phyloP scores from a whole-genome alignment of 768 basidiomycete genomes.

The Tylopilus intermedius region DNA sequence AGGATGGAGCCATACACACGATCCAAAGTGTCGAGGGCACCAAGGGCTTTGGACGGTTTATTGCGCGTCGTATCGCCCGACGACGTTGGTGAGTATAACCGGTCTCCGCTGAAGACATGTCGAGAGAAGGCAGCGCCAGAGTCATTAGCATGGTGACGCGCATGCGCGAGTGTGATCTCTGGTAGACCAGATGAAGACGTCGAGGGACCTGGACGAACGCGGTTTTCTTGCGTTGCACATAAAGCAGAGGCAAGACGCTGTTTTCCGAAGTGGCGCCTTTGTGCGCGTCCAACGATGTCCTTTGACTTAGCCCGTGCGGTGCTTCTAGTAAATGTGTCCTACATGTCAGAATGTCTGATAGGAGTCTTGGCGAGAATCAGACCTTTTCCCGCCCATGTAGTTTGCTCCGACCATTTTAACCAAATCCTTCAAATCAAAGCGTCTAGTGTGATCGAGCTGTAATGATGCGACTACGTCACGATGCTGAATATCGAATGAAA shows the following conservation, averaged over 20 bases:
- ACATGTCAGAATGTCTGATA: background rate
- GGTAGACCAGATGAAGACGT: conserved; percentile 11
- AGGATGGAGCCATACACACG: conserved; percentile 18
- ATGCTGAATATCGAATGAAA: background rate
- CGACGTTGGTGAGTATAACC: background rate
- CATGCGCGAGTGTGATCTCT: conserved; percentile 27
- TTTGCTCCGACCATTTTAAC: conserved; percentile 59
- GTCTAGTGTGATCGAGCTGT: background rate
- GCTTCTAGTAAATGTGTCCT: conserved; percentile 39
- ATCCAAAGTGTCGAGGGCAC: conserved; percentile 23
- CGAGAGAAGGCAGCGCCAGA: background rate
- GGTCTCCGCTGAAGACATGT: conserved; percentile 2
- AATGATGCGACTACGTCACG: background rate
- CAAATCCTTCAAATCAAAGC: background rate
- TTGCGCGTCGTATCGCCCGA: conserved; percentile 6
- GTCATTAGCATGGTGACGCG: conserved; percentile 9
- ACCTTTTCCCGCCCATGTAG: conserved; percentile 76
- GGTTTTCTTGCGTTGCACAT: conserved; percentile 11
- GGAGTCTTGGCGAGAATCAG: conserved; percentile 1
- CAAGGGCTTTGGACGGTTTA: conserved; percentile 23
- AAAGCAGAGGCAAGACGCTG: conserved; percentile 51
- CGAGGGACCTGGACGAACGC: background rate
- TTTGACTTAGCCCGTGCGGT: conserved; percentile 52
- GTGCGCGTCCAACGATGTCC: conserved; percentile 49
- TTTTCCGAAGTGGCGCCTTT: conserved; percentile 58